Conservation (phyloP, 805 yeast species). For the Peterozyma xylosa region DNA sequence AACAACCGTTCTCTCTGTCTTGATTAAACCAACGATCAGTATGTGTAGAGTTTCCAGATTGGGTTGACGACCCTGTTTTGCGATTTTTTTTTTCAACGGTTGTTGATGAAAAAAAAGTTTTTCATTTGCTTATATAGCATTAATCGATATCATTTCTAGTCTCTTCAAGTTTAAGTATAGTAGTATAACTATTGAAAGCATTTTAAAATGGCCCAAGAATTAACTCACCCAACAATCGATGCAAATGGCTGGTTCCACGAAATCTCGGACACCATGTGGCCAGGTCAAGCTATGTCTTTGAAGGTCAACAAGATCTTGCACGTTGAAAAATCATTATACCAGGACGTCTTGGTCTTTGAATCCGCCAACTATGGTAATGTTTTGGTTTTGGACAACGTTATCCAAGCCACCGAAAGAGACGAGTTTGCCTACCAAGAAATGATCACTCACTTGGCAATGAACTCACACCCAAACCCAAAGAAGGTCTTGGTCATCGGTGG, state of each 20-base stretch:
- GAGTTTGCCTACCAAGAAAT: constrained; percentile 97
- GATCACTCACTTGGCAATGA: constrained; percentile 91
- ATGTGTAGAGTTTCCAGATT: too few relatives aligned
- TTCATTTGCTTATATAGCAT: background rate
- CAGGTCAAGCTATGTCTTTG: constrained; percentile 95
- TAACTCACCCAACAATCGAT: constrained; percentile 48
- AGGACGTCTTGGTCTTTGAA: constrained; percentile 90
- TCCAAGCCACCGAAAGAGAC: constrained; percentile 95
- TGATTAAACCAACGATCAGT: too few relatives aligned
- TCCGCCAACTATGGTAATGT: constrained; percentile 94
- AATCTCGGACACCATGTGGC: constrained; percentile 94
- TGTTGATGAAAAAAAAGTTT: too few relatives aligned
- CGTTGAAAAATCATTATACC: constrained; percentile 81
- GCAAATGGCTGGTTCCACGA: constrained; percentile 95
- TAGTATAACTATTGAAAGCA: background rate
- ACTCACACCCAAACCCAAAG: constrained; percentile 92
- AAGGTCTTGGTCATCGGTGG: constrained; percentile 94
- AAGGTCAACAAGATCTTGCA: constrained; percentile 82
- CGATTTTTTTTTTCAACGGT: too few relatives aligned
- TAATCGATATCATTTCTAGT: background rate
- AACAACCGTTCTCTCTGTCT: too few relatives aligned
- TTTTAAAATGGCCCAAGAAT: constrained; percentile 16
- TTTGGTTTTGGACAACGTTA: constrained; percentile 87
- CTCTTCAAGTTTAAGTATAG: background rate
- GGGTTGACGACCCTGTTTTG: too few relatives aligned